These are phyloP conservation scores for Arachnopeziza araneosa DNA, from an alignment of 2,329 filamentous ascomycete species.

Conservation along the genomic window DNA sequence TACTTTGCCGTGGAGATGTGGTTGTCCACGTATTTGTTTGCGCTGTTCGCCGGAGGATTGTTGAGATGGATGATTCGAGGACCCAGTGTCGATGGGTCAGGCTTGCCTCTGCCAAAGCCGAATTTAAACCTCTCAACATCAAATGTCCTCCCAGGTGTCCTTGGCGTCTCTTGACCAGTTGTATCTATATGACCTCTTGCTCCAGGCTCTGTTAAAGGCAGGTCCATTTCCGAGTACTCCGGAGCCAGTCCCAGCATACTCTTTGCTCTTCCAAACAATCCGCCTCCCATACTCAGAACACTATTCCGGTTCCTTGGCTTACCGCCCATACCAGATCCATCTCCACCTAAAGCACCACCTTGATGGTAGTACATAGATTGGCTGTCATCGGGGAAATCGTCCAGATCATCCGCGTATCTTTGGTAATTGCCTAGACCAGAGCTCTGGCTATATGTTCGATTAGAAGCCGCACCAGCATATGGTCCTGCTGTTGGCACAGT, in stretches of 20 bases:
- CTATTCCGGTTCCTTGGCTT: slow-evolving; percentile 78
- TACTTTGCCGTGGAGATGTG: slow-evolving; percentile 98
- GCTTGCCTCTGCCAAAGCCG: slow-evolving; percentile 77
- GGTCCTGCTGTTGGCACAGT: slow-evolving; percentile 22
- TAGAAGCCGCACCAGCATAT: slow-evolving; percentile 17
- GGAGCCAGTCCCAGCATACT: slow-evolving; percentile 82
- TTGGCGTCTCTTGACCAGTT: slow-evolving; percentile 40
- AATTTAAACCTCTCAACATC: slow-evolving; percentile 82
- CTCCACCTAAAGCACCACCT: slow-evolving; percentile 53
- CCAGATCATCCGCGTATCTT: slow-evolving; percentile 81
- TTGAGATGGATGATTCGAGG: slow-evolving; percentile 93
- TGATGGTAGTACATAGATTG: slow-evolving; percentile 77
- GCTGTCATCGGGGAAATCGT: slow-evolving; percentile 74
- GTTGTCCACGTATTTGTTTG: slow-evolving; percentile 90
- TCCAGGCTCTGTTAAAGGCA: slow-evolving; percentile 80
- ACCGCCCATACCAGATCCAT: slow-evolving; percentile 45
- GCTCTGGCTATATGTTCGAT: slow-evolving; percentile 54
- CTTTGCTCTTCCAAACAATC: slow-evolving; percentile 80
- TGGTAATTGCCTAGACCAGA: slow-evolving; percentile 85
- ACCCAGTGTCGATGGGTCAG: slow-evolving; percentile 84
- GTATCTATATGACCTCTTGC: slow-evolving; percentile 42
- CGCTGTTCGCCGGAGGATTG: slow-evolving; percentile 86
- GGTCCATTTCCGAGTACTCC: slow-evolving; percentile 95
- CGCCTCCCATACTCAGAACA: slow-evolving; percentile 79
- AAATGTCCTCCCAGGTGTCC: slow-evolving; percentile 48